Percentiles rank a stretch among this genome's conserved stretches.
Evolutionary conservation across 2,329 filamentous ascomycete species (phyloP).

Genomic region (Exophiala viscosa): DNA sequence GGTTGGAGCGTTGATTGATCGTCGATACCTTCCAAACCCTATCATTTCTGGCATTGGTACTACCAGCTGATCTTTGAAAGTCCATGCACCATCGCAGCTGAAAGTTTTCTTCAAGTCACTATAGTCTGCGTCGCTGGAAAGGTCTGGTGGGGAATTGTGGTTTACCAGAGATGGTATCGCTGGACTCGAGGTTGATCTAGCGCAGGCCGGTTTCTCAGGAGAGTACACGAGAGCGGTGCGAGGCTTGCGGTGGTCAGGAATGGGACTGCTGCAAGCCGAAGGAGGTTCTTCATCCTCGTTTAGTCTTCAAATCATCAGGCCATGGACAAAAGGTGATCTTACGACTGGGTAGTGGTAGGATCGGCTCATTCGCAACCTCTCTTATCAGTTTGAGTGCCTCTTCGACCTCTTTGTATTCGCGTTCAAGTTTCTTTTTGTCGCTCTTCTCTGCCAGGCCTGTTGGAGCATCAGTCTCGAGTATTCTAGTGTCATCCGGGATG

Average conservation of each 20-base stretch:
- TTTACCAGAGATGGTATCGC: slow-evolving; percentile 1
- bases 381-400: slow-evolving; percentile 14
- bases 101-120: slow-evolving; percentile 21
- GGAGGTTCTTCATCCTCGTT: slow-evolving; percentile 2
- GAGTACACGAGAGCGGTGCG: neutral
- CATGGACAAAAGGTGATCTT: neutral
- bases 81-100: slow-evolving; percentile 23
- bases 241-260: slow-evolving; percentile 7
- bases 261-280: neutral
- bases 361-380: slow-evolving; percentile 15
- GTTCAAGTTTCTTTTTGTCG: slow-evolving; percentile 17
- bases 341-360: slow-evolving; percentile 8
- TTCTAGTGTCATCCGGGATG: neutral
- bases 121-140: slow-evolving; percentile 16
- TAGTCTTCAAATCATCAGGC: neutral
- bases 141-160: neutral
- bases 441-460: slow-evolving; percentile 15
- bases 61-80: slow-evolving; percentile 14
- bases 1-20: slow-evolving; percentile 20
- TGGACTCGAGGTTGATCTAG: slow-evolving; percentile 14
- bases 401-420: slow-evolving; percentile 15
- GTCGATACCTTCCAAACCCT: slow-evolving; percentile 26
- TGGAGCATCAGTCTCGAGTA: neutral
- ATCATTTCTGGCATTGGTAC: slow-evolving; percentile 23
- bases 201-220: slow-evolving; percentile 2